phyloP scores from a whole-genome alignment of 768 basidiomycete genomes.

The Guyanaporus albipodus region DNA sequence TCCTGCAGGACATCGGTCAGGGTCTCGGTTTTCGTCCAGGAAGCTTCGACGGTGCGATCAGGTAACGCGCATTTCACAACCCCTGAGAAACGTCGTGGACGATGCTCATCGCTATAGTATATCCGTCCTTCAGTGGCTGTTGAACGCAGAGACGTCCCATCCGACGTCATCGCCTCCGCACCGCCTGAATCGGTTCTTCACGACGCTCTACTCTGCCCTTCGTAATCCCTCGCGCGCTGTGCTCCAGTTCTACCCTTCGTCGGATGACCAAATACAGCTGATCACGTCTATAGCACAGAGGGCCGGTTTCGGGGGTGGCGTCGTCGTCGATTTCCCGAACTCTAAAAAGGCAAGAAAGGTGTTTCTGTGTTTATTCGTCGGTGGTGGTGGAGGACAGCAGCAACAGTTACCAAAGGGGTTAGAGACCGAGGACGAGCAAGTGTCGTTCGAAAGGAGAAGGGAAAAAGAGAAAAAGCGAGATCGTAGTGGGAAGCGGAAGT shows the following conservation, averaged over 20 bases:
- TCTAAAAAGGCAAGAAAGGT: constrained; percentile 94
- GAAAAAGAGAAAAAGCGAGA: constrained; percentile 57
- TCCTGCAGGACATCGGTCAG: constrained; percentile 96
- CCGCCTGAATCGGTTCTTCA: constrained; percentile 85
- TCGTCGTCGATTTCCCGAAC: constrained; percentile 97
- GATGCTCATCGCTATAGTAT: constrained; percentile 52
- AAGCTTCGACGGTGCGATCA: constrained; percentile 96
- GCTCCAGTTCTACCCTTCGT: constrained; percentile 94
- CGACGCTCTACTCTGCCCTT: constrained; percentile 82
- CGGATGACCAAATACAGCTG: constrained; percentile 94
- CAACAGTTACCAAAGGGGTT: constrained; percentile 76
- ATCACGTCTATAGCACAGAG: constrained; percentile 90
- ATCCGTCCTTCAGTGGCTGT: constrained; percentile 97
- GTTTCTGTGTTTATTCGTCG: constrained; percentile 90
- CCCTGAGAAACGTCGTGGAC: not conserved
- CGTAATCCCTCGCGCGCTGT: constrained; percentile 83
- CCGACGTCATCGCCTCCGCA: constrained; percentile 87
- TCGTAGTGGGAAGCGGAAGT: constrained; percentile 67
- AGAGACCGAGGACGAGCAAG: constrained; percentile 63
- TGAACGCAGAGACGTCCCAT: constrained; percentile 92
- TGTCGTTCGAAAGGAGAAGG: constrained; percentile 73
- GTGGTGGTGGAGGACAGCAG: constrained; percentile 59
- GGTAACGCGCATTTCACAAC: constrained; percentile 41
- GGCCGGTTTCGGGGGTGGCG: constrained; percentile 94
- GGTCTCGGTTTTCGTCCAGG: constrained; percentile 97